Evolutionary conservation across 1,284 basidiomycete genomes (phyloP), one percentile per base, ranked within the genome.

Genomic region (Ustanciosporium gigantosporum): DNA sequence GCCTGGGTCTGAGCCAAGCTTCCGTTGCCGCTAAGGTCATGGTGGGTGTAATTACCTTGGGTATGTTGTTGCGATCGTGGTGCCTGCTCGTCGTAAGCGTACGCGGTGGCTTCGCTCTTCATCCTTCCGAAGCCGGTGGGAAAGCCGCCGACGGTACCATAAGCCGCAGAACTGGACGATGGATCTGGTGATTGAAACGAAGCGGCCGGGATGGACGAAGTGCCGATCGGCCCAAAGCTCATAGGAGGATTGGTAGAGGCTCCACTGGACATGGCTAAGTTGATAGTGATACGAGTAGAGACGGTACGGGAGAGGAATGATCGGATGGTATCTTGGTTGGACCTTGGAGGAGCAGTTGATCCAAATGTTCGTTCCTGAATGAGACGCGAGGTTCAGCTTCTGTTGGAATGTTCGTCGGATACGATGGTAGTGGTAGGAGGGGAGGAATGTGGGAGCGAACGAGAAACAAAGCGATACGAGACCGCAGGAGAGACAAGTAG

Each of bases 401-500:
- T n/a, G n/a, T n/a, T n/a, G n/a, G n/a, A n/a, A n/a, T n/a, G n/a
- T n/a, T n/a, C n/a, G 27, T 29, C 57, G 49, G 46, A 45, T 41
- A 52, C 53, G 57, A 24, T 49, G 57, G 50, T 60, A 49, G 57
- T 60, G 40, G 42, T 37, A 36, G 48, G 34, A 27, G 23, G 47
- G 46, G 42, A 27, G 27, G n/a, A 20, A n/a, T 29, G 9, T 29
- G 27, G 11, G 11, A 29, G 27, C 11, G 9, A n/a, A n/a, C 11
- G 27, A 29, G 9, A n/a, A 29, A 29, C n/a, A 9, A 23, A 35
- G 42, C 36, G 15, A 47, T 37, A 36, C 39, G 57, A 53, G 31
- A 60, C 57, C 50, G 57, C 57, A 49, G 57, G 50, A 60, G 50
- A 60, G 57, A 60, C 57, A 60, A 23, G 38, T 55, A 60, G 50